A percentile compares a stretch with the other conserved stretches of the same genome.
phyloP scores from a whole-genome alignment of 176 grass and related monocot species.

The Oryza glaberrima region DNA sequence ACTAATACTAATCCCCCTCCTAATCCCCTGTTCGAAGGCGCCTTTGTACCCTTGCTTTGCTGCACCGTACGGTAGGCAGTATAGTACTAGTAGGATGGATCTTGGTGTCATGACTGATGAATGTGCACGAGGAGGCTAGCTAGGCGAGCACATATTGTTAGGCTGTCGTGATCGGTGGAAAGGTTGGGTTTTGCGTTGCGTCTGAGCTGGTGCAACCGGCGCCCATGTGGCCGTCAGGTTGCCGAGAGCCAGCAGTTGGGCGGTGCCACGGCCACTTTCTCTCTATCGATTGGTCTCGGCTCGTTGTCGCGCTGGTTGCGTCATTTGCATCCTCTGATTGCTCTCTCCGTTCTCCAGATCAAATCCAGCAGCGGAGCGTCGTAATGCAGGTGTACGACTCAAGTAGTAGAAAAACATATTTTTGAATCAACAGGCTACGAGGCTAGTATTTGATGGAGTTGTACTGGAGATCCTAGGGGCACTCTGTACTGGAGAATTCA shows the following conservation, averaged over 20 bases:
- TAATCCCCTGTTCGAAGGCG: too few relatives aligned
- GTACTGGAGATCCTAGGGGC: background rate
- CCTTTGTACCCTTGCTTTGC: background rate
- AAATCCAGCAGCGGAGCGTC: background rate
- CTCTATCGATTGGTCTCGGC: background rate
- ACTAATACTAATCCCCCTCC: too few relatives aligned
- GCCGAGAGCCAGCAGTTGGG: background rate
- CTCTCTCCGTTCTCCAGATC: background rate
- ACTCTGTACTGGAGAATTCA: background rate
- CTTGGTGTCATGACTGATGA: background rate
- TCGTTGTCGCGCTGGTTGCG: constrained; percentile 28
- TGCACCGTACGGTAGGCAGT: background rate
- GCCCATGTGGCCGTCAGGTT: constrained; percentile 43
- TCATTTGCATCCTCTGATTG: background rate
- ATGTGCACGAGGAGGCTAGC: background rate
- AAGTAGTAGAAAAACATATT: background rate
- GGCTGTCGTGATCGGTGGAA: constrained; percentile 13
- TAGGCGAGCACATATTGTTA: background rate
- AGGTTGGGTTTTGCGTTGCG: background rate
- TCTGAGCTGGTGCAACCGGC: constrained; percentile 24
- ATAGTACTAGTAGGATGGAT: background rate
- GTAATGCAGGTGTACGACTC: background rate
- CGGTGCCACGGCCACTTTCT: background rate
- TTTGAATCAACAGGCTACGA: constrained; percentile 13
- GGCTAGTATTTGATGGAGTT: background rate